Conservation (phyloP, 441 rosid species). For the Syzygium syzygioides region DNA sequence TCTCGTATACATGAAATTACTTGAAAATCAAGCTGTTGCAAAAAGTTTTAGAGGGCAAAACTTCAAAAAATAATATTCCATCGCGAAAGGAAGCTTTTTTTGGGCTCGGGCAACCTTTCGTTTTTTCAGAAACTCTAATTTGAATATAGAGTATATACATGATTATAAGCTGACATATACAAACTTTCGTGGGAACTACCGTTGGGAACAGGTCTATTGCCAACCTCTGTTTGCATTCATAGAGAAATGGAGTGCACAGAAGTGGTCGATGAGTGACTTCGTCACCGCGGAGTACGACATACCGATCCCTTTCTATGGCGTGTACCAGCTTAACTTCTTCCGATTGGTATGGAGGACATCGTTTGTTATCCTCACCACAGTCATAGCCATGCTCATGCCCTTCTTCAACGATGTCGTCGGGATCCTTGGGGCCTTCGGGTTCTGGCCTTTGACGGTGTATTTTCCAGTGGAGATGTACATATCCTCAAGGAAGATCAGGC, state of each 20-base stretch:
- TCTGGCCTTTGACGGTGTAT: constrained; percentile 41
- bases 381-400: constrained; percentile 54
- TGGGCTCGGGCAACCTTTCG: too few relatives aligned
- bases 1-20: too few relatives aligned
- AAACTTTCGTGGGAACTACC: not conserved
- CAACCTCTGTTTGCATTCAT: constrained; percentile 49
- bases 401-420: constrained; percentile 62
- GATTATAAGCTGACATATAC: constrained; percentile 16
- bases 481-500: constrained; percentile 18
- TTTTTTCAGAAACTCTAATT: not conserved
- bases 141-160: not conserved
- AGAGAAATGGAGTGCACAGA: constrained; percentile 31
- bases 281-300: constrained; percentile 28
- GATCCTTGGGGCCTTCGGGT: constrained; percentile 42
- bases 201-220: constrained; percentile 31
- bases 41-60: too few relatives aligned
- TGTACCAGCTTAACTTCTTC: constrained; percentile 35
- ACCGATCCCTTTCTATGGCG: constrained; percentile 25
- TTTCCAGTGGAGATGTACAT: constrained; percentile 37
- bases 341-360: constrained; percentile 53
- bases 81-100: too few relatives aligned
- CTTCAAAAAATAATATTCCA: too few relatives aligned
- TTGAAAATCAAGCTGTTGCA: too few relatives aligned
- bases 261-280: constrained; percentile 41
- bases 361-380: constrained; percentile 34